phyloP scores from a whole-genome alignment of 2,329 filamentous ascomycete species.

The Epichloe sylvatica region DNA sequence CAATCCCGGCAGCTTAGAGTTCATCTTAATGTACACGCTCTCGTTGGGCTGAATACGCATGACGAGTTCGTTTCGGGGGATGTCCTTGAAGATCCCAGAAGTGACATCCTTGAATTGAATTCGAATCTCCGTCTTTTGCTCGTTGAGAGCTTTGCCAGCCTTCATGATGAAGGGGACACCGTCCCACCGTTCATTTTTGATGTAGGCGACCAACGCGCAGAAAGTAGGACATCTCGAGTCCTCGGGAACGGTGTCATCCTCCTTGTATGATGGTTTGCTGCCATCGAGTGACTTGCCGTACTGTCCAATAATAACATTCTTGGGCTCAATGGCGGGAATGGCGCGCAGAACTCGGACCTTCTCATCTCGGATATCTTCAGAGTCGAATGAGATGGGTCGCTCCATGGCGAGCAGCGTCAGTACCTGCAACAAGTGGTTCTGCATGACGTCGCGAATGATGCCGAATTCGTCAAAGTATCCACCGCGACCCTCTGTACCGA shows the following conservation, averaged over 20 bases:
- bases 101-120: constrained; percentile 99
- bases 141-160: constrained; percentile 95
- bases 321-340: constrained; percentile 90
- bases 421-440: constrained; percentile 96
- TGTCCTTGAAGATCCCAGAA: constrained; percentile 98
- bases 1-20: constrained; percentile 94
- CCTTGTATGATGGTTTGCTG: constrained; percentile 94
- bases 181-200: constrained; percentile 99
- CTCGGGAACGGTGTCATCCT: constrained; percentile 95
- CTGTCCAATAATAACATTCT: constrained; percentile 99
- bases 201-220: constrained; percentile 91
- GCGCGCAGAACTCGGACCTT: constrained; percentile 92
- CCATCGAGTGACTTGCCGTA: constrained; percentile 94
- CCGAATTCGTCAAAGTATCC: constrained; percentile 99
- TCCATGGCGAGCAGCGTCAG: constrained; percentile 96
- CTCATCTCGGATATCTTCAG: constrained; percentile 96
- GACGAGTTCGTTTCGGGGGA: constrained; percentile 96
- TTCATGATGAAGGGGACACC: constrained; percentile 99
- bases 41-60: constrained; percentile 99
- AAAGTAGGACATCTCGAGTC: constrained; percentile 96
- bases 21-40: constrained; percentile 99
- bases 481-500: constrained; percentile 92
- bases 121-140: constrained; percentile 98
- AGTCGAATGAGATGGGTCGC: constrained; percentile 91
- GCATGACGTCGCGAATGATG: constrained; percentile 99